Evolutionary conservation across 768 basidiomycete species (phyloP).

Genomic region (Pulveroboletus frians): DNA sequence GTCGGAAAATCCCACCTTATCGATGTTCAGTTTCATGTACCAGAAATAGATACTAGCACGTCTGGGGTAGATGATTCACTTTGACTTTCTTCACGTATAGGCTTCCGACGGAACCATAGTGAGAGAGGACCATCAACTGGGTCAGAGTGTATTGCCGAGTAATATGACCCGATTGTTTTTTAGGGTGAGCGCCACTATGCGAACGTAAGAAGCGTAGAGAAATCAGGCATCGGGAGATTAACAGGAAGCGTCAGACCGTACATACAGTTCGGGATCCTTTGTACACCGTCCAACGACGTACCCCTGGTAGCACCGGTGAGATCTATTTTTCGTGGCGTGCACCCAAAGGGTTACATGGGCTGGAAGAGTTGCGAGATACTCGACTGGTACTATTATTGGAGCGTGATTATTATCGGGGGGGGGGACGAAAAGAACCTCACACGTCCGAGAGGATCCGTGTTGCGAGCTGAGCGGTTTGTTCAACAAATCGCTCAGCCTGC

Average conservation of each 20-base stretch:
- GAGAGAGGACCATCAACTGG: too few relatives aligned
- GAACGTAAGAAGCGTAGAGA: conserved; percentile 68
- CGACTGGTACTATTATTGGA: conserved; percentile 38
- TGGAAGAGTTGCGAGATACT: conserved; percentile 90
- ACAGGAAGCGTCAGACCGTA: conserved; percentile 82
- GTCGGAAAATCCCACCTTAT: too few relatives aligned
- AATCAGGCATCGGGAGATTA: conserved; percentile 96
- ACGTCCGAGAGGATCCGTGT: conserved; percentile 71
- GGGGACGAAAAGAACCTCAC: conserved; percentile 63
- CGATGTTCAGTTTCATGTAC: too few relatives aligned
- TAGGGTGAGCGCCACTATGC: too few relatives aligned
- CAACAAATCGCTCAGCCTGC: too few relatives aligned
- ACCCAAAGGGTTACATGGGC: conserved; percentile 88
- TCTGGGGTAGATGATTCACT: too few relatives aligned
- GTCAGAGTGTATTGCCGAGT: too few relatives aligned
- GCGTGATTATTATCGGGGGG: conserved; percentile 53
- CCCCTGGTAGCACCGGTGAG: conserved; percentile 45
- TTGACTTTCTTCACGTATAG: too few relatives aligned
- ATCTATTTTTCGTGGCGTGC: conserved; percentile 58
- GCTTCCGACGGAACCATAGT: too few relatives aligned
- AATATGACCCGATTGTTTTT: too few relatives aligned
- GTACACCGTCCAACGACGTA: conserved; percentile 22
- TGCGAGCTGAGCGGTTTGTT: too few relatives aligned
- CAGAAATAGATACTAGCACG: too few relatives aligned
- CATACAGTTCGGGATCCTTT: conserved; percentile 37